Conservation (phyloP, 208 protist genomes). For the Trypanosoma caninum region DNA sequence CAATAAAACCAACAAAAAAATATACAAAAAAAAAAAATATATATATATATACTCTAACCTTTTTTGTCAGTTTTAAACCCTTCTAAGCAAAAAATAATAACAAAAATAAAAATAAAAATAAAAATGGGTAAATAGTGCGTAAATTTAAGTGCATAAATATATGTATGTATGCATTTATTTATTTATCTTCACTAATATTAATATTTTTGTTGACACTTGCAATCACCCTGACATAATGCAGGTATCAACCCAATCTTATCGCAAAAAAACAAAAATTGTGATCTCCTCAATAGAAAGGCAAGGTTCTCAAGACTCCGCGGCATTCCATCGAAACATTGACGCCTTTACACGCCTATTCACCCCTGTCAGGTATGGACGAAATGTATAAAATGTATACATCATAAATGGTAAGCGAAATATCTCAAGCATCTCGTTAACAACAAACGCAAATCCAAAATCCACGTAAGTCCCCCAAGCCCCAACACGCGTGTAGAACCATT, state of each 20-base stretch:
- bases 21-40: not conserved
- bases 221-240: too few relatives aligned
- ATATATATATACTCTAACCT: not conserved
- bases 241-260: too few relatives aligned
- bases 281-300: not conserved
- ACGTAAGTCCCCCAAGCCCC: slow-evolving; percentile 83
- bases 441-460: slow-evolving; percentile 88
- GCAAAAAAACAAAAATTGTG: not conserved
- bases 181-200: too few relatives aligned
- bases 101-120: too few relatives aligned
- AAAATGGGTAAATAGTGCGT: too few relatives aligned
- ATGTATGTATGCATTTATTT: too few relatives aligned
- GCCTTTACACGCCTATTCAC: slow-evolving; percentile 50
- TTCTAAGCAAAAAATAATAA: too few relatives aligned
- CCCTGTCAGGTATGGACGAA: slow-evolving; percentile 51
- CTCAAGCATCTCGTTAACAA: slow-evolving; percentile 84
- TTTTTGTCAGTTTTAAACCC: too few relatives aligned
- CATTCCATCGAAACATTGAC: slow-evolving; percentile 67
- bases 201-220: too few relatives aligned
- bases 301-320: slow-evolving; percentile 47
- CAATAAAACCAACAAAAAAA: not conserved
- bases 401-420: slow-evolving; percentile 71
- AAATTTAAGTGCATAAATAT: too few relatives aligned
- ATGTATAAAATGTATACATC: slow-evolving; percentile 70
- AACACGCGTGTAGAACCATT: slow-evolving; percentile 68